Base-by-base conservation (phyloP, 495 filamentous ascomycete species). In the Penicillium psychrofluorescens region DNA sequence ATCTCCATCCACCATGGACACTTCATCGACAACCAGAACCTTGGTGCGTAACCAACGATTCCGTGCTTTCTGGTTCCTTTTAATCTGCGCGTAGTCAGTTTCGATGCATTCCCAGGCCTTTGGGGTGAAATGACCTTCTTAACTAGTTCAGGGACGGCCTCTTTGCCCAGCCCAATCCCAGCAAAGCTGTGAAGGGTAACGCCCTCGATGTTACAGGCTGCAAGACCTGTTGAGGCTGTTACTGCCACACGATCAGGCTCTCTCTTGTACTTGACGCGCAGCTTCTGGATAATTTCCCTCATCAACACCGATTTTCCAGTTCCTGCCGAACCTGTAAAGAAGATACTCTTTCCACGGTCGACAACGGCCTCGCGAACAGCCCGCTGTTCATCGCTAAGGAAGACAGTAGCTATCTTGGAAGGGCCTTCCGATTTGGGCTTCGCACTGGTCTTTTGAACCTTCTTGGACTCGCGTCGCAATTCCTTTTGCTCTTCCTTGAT, bases 1-100 rank as follows among this genome's bases (percentile, higher is more conserved):
- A 41, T 97, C 91, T 1, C 86, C 94, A 56, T 97, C 94, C 8
- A 98, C 89, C 92, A 98, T 98, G 9, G 92, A 97, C 29, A 98
- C 84, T 64, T 98, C 92, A 62, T 98, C 92, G 51, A 98, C 77
- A 40, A 98, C 72, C 29, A 98, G 76, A 12, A 87, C 78, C 50
- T 86, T 91, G 0, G 90, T 95, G 15, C 80, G 80, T 48, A 95
- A 64, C 92, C 94, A 97, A 34, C 94, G 81, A 35, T 77, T 81
- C 58, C 83, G 87, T 11, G 88, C 88, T 59, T 97, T 98, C 35
- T 74, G 70, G 50, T 97, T 96, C 34, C 77, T 81, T 56, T 84
- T 87, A 55, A 98, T 86, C 77, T 72, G 45, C 13, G 16, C 29
- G 10, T 12, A 41, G 43, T 65, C 35, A 65, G 49, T 30, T 36